Conservation (phyloP, 1,139 yeast species). For the Blastobotrys ciferrii region DNA sequence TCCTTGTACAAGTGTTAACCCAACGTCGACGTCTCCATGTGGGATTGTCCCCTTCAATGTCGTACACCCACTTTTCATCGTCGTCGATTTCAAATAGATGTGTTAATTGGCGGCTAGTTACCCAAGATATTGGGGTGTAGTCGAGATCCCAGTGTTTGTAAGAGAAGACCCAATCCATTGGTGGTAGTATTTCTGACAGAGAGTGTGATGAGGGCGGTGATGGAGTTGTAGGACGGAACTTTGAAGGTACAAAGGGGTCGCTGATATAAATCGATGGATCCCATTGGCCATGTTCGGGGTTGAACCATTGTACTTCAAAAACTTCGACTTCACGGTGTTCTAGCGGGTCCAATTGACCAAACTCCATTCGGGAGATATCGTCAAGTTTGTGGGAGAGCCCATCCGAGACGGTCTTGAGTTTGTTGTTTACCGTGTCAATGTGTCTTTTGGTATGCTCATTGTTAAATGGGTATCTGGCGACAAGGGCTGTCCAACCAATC, state of each 20-base stretch:
- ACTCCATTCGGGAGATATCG: slow-evolving; percentile 37
- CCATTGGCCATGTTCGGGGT: slow-evolving; percentile 58
- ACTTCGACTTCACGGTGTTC: slow-evolving; percentile 55
- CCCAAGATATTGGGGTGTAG: slow-evolving; percentile 30
- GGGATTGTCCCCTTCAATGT: slow-evolving; percentile 19
- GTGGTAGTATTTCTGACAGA: slow-evolving; percentile 28
- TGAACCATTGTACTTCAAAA: slow-evolving; percentile 65
- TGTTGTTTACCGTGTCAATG: background rate
- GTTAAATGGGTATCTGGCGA: slow-evolving; percentile 56
- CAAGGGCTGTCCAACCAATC: slow-evolving; percentile 51
- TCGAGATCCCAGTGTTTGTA: slow-evolving; percentile 31
- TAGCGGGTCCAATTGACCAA: slow-evolving; percentile 33
- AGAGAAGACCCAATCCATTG: slow-evolving; percentile 30
- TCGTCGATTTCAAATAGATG: slow-evolving; percentile 24
- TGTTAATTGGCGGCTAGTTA: slow-evolving; percentile 18
- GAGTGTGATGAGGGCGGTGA: slow-evolving; percentile 4
- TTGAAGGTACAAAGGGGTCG: slow-evolving; percentile 12
- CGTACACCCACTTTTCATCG: slow-evolving; percentile 37
- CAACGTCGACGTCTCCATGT: slow-evolving; percentile 31
- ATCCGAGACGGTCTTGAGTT: slow-evolving; percentile 5
- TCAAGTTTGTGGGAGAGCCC: slow-evolving; percentile 22
- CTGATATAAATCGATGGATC: slow-evolving; percentile 31
- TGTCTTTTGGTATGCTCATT: slow-evolving; percentile 14
- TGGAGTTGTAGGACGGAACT: background rate
- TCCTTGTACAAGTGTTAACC: slow-evolving; percentile 28